Evolutionary conservation across 768 basidiomycete species (phyloP).

Genomic region (Suillus weaverae): DNA sequence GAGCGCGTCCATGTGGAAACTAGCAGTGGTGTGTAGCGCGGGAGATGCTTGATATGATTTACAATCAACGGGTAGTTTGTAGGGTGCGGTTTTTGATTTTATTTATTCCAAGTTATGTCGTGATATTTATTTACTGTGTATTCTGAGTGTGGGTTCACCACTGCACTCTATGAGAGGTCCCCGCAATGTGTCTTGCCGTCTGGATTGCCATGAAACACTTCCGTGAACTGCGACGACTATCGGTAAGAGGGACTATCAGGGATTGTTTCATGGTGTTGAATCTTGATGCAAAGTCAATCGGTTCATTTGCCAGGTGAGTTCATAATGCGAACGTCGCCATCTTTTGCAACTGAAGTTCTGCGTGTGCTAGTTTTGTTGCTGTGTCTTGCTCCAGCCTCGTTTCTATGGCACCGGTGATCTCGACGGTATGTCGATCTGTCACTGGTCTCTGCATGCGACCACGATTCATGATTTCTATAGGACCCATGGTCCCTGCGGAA

Average conservation of each 20-base stretch:
- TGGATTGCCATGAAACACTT: not conserved
- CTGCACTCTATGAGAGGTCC: not conserved
- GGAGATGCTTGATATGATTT: too few species aligned
- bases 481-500: not conserved
- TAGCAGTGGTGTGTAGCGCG: not conserved
- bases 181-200: not conserved
- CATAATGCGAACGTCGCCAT: not conserved
- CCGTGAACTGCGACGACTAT: not conserved
- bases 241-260: not conserved
- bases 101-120: not conserved
- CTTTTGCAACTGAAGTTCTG: not conserved
- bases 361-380: not conserved
- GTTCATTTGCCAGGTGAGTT: not conserved
- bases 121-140: not conserved
- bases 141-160: not conserved
- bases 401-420: not conserved
- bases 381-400: not conserved
- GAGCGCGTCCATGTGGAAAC: not conserved
- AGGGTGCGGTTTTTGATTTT: too few species aligned
- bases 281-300: not conserved
- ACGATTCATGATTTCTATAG: not conserved
- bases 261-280: not conserved
- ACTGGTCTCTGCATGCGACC: not conserved
- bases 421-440: not conserved
- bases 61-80: too few species aligned